These are phyloP conservation scores for Ocimum tenuiflorum DNA, from an alignment of 257 asterid genomes.

Conservation along the genomic window DNA sequence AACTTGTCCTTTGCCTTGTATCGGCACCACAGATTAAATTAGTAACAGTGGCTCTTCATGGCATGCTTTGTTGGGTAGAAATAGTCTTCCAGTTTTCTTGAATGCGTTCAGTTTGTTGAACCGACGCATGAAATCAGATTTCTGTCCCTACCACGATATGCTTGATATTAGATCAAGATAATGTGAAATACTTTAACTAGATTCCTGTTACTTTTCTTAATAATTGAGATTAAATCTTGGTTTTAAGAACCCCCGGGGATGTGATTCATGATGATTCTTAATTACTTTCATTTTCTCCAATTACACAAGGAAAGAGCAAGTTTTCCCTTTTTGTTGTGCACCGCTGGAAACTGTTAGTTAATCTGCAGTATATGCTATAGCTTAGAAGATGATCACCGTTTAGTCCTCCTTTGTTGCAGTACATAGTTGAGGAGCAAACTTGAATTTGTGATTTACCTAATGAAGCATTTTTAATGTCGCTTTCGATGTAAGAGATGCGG, in stretches of 20 bases:
- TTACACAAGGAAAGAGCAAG: neutral
- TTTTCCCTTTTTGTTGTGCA: neutral
- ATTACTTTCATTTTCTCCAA: neutral
- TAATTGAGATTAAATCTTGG: neutral
- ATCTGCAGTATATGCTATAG: neutral
- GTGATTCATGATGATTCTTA: neutral
- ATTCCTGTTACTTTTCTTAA: neutral
- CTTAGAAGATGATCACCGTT: neutral
- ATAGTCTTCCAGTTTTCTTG: neutral
- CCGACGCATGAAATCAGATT: neutral
- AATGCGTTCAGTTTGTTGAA: slow-evolving; percentile 15
- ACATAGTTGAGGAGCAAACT: neutral
- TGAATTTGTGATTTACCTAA: neutral
- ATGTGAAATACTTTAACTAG: neutral
- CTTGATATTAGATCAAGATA: neutral
- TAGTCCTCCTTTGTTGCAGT: neutral
- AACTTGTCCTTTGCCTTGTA: neutral
- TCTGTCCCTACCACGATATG: neutral
- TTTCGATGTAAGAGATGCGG: slow-evolving; percentile 1
- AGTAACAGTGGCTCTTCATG: neutral
- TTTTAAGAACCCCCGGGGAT: neutral
- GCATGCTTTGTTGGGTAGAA: neutral
- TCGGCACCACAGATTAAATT: neutral
- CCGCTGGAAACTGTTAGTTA: neutral
- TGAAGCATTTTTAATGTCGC: neutral